Evolutionary conservation across 345 rosid genomes (phyloP), one percentile per base, ranked within the genome.

Genomic region (Alliaria petiolata): DNA sequence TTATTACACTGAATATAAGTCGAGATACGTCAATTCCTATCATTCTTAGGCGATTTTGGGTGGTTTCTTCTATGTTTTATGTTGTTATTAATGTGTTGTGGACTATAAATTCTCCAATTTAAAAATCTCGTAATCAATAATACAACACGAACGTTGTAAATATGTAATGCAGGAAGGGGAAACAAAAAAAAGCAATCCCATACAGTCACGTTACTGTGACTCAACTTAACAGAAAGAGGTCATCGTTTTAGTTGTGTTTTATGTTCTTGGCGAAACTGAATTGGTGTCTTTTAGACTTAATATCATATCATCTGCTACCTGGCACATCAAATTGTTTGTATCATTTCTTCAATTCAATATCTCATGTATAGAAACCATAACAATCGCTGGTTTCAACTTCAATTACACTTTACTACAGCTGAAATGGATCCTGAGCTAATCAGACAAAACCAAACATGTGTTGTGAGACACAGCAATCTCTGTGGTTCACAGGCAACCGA

Each of bases 371-470:
- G n/a, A n/a, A n/a, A n/a, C n/a, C 2, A 5, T n/a, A n/a, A n/a
- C n/a, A n/a, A n/a, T n/a, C n/a, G n/a, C n/a, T n/a, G n/a, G n/a
- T n/a, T n/a, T n/a, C n/a, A n/a, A n/a, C n/a, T n/a, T n/a, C n/a
- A n/a, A n/a, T n/a, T n/a, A n/a, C n/a, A 49, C 62, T 71, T 53
- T 22, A 62, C 65, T 45, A 26, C 65, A 72, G 25, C 0, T 13
- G 19, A 65, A 30, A 65, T 47, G 50, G 49, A 64, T 42, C 47
- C 30, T 54, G 13, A 52, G 43, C 53, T 16, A 52, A 13, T 43
- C n/a, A 11, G 20, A 62, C 25, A 45, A 26, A 43, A 62, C 59
- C 33, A 61, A 52, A 19, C 50, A 72, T 46, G 42, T 22, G 17
- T 14, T 42, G 7, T 42, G 19, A 42, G n/a, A n/a, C n/a, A 19